A percentile compares a stretch with the other conserved stretches of the same genome.
These are phyloP conservation scores for Exobasidium rhododendri DNA, from an alignment of 1,284 basidiomycete genomes.

Conservation along the genomic window DNA sequence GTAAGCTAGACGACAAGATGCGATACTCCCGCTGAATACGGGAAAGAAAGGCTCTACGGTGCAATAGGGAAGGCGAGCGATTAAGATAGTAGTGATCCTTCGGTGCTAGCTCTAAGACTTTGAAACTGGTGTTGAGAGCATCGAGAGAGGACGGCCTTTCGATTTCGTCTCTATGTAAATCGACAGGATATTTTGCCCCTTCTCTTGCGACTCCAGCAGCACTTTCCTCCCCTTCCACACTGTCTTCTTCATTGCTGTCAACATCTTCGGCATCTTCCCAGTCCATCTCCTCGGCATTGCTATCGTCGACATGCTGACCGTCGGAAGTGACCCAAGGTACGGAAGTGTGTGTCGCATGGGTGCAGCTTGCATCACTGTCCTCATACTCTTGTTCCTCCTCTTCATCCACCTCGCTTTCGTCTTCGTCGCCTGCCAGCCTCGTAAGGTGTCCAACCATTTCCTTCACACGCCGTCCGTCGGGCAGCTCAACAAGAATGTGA, in stretches of 20 bases:
- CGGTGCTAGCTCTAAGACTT: slow-evolving; percentile 34
- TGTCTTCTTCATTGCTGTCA: slow-evolving; percentile 4
- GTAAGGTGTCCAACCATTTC: slow-evolving; percentile 34
- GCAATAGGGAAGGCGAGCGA: slow-evolving; percentile 15
- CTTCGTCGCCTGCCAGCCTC: slow-evolving; percentile 30
- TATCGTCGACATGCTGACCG: slow-evolving; percentile 39
- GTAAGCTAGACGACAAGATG: slow-evolving; percentile 69
- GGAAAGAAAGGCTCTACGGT: slow-evolving; percentile 67
- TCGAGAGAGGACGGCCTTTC: not conserved
- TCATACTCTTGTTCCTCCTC: slow-evolving; percentile 15
- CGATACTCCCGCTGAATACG: slow-evolving; percentile 79
- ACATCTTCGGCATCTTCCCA: slow-evolving; percentile 35
- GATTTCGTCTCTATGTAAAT: not conserved
- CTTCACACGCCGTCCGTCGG: slow-evolving; percentile 42
- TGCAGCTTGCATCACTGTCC: slow-evolving; percentile 24
- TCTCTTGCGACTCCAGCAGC: not conserved
- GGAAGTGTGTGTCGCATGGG: slow-evolving; percentile 18
- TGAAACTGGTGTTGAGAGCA: slow-evolving; percentile 29
- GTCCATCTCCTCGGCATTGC: slow-evolving; percentile 36
- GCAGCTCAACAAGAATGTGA: slow-evolving; percentile 51
- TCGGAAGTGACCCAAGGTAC: slow-evolving; percentile 37
- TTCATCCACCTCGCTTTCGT: slow-evolving; percentile 15
- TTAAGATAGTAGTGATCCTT: slow-evolving; percentile 29
- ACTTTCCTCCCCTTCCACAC: not conserved
- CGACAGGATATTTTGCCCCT: not conserved